Conservation (phyloP, 2,329 filamentous ascomycete genomes). For the Aureobasidium sp. region DNA sequence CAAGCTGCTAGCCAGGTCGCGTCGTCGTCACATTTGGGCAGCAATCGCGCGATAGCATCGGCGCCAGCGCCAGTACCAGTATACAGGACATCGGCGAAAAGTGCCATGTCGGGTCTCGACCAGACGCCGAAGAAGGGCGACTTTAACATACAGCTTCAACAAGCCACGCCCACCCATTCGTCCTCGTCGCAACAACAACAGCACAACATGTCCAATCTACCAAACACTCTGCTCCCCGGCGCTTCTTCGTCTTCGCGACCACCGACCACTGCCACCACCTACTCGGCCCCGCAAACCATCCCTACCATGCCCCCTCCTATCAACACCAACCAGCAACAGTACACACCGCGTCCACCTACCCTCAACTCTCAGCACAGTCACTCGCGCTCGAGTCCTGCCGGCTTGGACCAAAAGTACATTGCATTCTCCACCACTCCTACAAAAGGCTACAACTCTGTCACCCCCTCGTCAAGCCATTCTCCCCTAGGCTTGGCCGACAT, state of each 20-base stretch:
- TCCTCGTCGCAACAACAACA: not conserved
- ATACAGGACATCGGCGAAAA: not conserved
- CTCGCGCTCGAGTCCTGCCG: slow-evolving; percentile 74
- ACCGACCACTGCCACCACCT: slow-evolving; percentile 30
- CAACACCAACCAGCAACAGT: slow-evolving; percentile 48
- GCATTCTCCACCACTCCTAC: slow-evolving; percentile 49
- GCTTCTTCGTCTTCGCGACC: slow-evolving; percentile 27
- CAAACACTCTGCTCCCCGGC: slow-evolving; percentile 51
- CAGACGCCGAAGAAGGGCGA: slow-evolving; percentile 43
- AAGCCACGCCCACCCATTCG: slow-evolving; percentile 30
- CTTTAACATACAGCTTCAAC: slow-evolving; percentile 51
- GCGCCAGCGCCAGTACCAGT: not conserved
- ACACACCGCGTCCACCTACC: slow-evolving; percentile 54
- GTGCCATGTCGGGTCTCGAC: slow-evolving; percentile 16
- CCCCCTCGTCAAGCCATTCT: slow-evolving; percentile 66
- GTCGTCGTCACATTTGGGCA: not conserved
- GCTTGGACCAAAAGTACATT: slow-evolving; percentile 53
- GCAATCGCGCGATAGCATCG: not conserved
- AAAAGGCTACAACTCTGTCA: slow-evolving; percentile 34
- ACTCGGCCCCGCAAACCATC: slow-evolving; percentile 46
- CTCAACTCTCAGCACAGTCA: slow-evolving; percentile 64
- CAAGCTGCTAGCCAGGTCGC: not conserved
- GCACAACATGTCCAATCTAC: slow-evolving; percentile 33
- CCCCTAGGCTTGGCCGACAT: slow-evolving; percentile 90
- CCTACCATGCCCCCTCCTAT: slow-evolving; percentile 45